Evolutionary conservation across 2,329 filamentous ascomycete genomes (phyloP).

Genomic region (Pseudocercospora vitis): DNA sequence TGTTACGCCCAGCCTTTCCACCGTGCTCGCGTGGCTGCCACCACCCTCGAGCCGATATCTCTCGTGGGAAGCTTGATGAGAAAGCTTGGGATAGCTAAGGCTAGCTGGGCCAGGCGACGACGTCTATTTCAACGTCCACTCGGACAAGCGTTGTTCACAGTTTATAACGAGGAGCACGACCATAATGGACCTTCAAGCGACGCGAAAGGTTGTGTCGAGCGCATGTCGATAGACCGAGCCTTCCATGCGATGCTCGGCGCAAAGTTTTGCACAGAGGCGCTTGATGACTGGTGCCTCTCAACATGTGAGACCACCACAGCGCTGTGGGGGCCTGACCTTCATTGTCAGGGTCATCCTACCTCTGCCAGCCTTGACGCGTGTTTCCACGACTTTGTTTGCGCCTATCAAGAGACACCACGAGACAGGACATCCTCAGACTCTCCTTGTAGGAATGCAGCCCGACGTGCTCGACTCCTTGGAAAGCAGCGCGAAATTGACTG

Average conservation of each 20-base stretch:
- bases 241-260: not conserved
- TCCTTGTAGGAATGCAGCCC: no score
- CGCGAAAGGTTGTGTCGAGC: no score
- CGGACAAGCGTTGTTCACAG: no score
- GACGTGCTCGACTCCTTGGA: no score
- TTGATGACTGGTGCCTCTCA: not conserved
- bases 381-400: not conserved
- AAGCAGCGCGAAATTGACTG: no score
- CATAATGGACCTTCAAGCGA: no score
- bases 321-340: not conserved
- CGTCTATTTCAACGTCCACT: conserved; percentile 6
- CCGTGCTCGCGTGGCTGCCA: conserved; percentile 7
- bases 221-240: no score
- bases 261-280: not conserved
- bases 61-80: conserved; percentile 1
- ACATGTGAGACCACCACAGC: not conserved
- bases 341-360: not conserved
- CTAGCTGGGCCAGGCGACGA: not conserved
- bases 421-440: not conserved
- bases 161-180: no score
- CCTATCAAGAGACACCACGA: not conserved
- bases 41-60: conserved; percentile 1
- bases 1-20: conserved; percentile 2
- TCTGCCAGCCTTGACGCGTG: conserved; percentile 1
- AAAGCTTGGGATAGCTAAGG: conserved; percentile 6